A percentile compares a stretch with the other conserved stretches of the same genome.
These are phyloP conservation scores for Cercospora citrullina DNA, from an alignment of 2,329 filamentous ascomycete species.

Conservation along the genomic window DNA sequence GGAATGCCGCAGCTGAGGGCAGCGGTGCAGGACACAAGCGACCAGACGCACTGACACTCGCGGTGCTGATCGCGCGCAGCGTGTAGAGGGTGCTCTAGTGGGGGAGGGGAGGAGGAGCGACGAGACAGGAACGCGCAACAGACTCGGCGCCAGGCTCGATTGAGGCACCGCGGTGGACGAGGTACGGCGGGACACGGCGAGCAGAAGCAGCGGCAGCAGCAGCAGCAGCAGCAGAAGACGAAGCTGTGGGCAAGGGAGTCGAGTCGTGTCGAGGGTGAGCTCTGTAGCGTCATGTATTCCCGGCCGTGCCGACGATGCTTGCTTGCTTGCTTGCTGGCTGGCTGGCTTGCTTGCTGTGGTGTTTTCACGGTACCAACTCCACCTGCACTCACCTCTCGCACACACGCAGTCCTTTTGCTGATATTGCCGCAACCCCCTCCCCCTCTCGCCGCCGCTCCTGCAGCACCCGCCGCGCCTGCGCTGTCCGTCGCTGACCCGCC, in stretches of 20 bases:
- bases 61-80: background rate
- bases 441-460: background rate
- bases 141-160: background rate
- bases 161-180: background rate
- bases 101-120: background rate
- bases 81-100: background rate
- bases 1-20: background rate
- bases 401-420: background rate
- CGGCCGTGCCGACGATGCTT: constrained; percentile 3
- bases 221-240: background rate
- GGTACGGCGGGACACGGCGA: background rate
- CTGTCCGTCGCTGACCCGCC: background rate
- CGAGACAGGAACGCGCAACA: background rate
- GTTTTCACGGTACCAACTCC: constrained; percentile 1
- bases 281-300: background rate
- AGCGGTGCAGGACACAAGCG: background rate
- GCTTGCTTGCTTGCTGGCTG: constrained; percentile 1
- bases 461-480: background rate
- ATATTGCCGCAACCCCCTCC: background rate
- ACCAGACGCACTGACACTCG: background rate
- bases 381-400: background rate
- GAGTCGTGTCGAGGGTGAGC: background rate
- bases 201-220: background rate
- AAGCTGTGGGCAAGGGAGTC: background rate
- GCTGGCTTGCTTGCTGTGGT: background rate